Evolutionary conservation across 805 yeast species (phyloP).

Genomic region (Zygoascus ofunaensis): DNA sequence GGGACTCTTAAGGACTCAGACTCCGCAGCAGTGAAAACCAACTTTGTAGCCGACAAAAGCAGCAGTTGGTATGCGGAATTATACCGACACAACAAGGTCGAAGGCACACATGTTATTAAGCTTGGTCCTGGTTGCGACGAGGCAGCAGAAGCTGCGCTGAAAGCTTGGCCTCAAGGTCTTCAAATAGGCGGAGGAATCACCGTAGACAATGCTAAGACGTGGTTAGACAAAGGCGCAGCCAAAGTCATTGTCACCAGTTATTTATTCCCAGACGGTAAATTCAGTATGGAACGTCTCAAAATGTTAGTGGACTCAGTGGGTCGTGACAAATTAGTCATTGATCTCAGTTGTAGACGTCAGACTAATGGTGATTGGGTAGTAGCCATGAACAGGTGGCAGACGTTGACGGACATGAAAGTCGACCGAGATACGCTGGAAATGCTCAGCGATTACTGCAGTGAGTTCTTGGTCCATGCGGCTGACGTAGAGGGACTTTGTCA

Average conservation of each 20-base stretch:
- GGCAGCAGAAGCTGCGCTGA: constrained; percentile 72
- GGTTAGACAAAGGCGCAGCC: constrained; percentile 73
- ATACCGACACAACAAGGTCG: constrained; percentile 48
- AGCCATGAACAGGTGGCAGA: constrained; percentile 98
- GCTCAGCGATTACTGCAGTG: constrained; percentile 63
- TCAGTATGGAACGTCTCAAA: constrained; percentile 43
- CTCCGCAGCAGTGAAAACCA: constrained; percentile 45
- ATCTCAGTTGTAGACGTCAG: constrained; percentile 70
- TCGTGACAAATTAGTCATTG: constrained; percentile 62
- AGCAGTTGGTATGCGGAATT: constrained; percentile 67
- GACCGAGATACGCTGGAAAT: constrained; percentile 42
- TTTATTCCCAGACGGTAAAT: constrained; percentile 61
- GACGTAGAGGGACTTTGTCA: constrained; percentile 95
- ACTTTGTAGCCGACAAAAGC: constrained; percentile 69
- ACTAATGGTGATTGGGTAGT: constrained; percentile 63
- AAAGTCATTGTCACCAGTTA: constrained; percentile 91
- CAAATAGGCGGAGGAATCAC: constrained; percentile 95
- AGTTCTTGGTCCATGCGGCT: constrained; percentile 92
- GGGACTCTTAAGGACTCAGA: constrained; percentile 57
- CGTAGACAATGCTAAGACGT: constrained; percentile 56
- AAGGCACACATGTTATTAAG: constrained; percentile 89
- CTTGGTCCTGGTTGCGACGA: constrained; percentile 74
- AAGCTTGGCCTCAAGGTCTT: constrained; percentile 60
- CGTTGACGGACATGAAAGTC: constrained; percentile 59
- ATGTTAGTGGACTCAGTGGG: constrained; percentile 51